Conservation (phyloP, 2,329 filamentous ascomycete genomes). For the Alternaria postmessia region DNA sequence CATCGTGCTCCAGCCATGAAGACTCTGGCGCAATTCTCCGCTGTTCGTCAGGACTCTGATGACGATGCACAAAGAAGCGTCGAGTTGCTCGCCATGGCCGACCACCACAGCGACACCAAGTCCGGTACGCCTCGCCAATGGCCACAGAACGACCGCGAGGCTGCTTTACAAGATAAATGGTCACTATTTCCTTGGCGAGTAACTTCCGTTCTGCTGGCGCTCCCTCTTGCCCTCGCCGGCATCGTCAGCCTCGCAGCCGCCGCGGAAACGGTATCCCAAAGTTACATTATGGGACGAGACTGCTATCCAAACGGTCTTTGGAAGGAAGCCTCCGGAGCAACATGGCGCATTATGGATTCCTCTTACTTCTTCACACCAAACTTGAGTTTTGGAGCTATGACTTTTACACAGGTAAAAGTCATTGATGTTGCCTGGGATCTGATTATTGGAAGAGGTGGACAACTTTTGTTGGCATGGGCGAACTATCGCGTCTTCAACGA, state of each 20-base stretch:
- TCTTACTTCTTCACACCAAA: conserved; percentile 47
- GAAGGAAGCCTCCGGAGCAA: conserved; percentile 37
- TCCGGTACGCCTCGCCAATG: conserved; percentile 2
- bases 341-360: conserved; percentile 48
- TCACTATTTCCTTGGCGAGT: conserved; percentile 34
- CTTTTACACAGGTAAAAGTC: conserved; percentile 49
- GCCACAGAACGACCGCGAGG: not conserved
- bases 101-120: not conserved
- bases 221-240: conserved; percentile 34
- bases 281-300: conserved; percentile 35
- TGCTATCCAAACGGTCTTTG: conserved; percentile 47
- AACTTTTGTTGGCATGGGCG: conserved; percentile 42
- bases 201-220: conserved; percentile 23
- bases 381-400: conserved; percentile 41
- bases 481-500: conserved; percentile 52
- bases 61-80: conserved; percentile 12
- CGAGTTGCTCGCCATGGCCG: conserved; percentile 16
- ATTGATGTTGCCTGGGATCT: conserved; percentile 52
- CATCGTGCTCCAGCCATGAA: not conserved
- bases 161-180: conserved; percentile 12
- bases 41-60: conserved; percentile 11
- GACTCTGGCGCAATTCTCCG: conserved; percentile 5
- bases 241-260: conserved; percentile 39
- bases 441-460: conserved; percentile 47
- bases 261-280: conserved; percentile 38